Evolutionary conservation across 352 stramenopile species (phyloP), one percentile per base, ranked within the genome.

Genomic region (Phytopythium vexans): DNA sequence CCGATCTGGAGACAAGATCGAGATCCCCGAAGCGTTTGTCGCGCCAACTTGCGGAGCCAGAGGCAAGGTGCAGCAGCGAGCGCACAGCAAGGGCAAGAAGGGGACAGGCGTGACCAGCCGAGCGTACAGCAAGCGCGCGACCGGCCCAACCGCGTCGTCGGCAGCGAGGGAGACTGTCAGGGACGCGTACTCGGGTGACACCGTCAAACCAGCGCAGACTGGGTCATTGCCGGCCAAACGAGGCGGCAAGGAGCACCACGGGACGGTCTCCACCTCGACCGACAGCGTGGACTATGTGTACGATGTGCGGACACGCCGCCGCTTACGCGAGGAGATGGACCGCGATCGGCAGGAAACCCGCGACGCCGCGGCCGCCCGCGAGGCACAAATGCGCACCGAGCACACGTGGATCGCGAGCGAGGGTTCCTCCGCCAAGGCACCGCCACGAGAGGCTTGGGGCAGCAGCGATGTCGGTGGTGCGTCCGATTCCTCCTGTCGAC

Each of bases 211-310:
- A 10, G 47, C 55, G 12, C 38, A 42, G 32, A 48, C 16, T n/a
- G 31, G 12, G 14, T 15, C 15, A 48, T 12, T 8, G 39, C 46
- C 40, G 16, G 37, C 7, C 33, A 47, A 16, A 60, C 40, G 11
- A 58, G 52, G 36, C 37, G 16, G 16, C 15, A 35, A 41, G 21
- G 15, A 11, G 21, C 21, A 27, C 21, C 11, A 44, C 9, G 12
- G 16, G n/a, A 34, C 49, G 34, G 12, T 15, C 34, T 16, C 33
- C 35, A 27, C 5, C 21, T 38, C n/a, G 36, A 52, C n/a, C 31
- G 54, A 73, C 15, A 47, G 59, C 0, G 49, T 89, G 3, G 82
- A 92, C 50, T 92, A 86, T 62, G 75, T 89, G 4, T 92, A 92
- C 60, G 79, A 92, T 57, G 49, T 89, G 31, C 51, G 62, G 39